These are phyloP conservation scores for Stemphylium lycopersici DNA, from an alignment of 2,329 filamentous ascomycete species.

Conservation along the genomic window DNA sequence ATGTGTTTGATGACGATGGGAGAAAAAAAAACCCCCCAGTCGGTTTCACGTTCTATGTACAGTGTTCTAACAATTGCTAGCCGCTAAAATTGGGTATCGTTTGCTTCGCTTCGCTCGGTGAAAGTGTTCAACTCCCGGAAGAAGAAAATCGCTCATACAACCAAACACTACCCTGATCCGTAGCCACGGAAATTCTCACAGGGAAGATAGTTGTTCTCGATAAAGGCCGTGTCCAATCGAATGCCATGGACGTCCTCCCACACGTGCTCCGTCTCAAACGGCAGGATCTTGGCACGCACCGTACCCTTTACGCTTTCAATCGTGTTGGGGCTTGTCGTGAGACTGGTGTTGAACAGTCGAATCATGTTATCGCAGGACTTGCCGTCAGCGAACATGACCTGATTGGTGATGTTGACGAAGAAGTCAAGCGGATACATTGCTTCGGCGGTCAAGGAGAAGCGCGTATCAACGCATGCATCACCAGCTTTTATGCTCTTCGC, in stretches of 20 bases:
- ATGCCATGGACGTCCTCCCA: conserved; percentile 44
- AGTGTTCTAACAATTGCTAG: background rate
- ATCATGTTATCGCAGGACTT: conserved; percentile 54
- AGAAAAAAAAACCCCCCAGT: too few species aligned
- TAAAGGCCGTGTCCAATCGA: conserved; percentile 48
- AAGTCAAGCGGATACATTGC: conserved; percentile 51
- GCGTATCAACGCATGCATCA: conserved; percentile 27
- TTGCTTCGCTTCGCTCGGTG: background rate
- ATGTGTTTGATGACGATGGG: too few species aligned
- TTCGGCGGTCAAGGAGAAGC: conserved; percentile 17
- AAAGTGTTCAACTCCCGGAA: too few species aligned
- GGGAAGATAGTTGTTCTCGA: conserved; percentile 49
- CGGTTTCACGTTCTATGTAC: background rate
- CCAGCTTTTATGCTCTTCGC: conserved; percentile 21
- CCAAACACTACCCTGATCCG: background rate
- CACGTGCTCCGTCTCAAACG: conserved; percentile 37
- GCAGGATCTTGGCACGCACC: conserved; percentile 36
- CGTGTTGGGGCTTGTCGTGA: conserved; percentile 43
- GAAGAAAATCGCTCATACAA: background rate
- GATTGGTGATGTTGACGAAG: conserved; percentile 61
- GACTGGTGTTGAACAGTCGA: conserved; percentile 54
- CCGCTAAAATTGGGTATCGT: background rate
- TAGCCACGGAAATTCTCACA: conserved; percentile 44
- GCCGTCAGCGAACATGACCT: conserved; percentile 56
- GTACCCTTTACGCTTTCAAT: conserved; percentile 46